Conservation (phyloP, 2,329 filamentous ascomycete species). For the Colletotrichum tofieldiae region DNA sequence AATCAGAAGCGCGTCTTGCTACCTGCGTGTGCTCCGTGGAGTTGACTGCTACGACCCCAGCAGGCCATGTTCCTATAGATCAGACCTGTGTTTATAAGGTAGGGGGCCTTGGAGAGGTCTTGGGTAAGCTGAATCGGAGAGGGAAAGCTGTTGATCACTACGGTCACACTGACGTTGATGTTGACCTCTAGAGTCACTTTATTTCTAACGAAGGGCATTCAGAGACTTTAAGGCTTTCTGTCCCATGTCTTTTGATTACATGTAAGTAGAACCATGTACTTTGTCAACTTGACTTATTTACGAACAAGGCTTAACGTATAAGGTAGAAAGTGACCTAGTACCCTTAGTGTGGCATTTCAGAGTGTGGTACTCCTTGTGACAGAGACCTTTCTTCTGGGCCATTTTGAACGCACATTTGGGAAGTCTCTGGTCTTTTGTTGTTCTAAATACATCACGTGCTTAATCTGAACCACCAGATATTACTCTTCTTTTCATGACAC, state of each 20-base stretch:
- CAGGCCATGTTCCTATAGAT: background rate
- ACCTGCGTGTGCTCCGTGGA: conserved; percentile 1
- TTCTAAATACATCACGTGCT: no score
- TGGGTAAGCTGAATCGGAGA: background rate
- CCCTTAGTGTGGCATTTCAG: background rate
- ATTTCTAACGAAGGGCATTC: background rate
- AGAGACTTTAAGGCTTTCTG: background rate
- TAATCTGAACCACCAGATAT: no score
- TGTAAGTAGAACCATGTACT: no score
- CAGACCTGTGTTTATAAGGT: background rate
- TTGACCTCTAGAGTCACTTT: no score
- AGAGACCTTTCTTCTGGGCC: no score
- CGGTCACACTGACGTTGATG: no score
- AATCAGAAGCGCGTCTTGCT: background rate
- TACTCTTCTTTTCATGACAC: background rate
- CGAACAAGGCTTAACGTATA: no score
- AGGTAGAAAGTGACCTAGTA: no score
- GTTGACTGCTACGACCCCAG: background rate
- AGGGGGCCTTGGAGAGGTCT: background rate
- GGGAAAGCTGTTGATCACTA: background rate
- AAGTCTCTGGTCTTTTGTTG: background rate
- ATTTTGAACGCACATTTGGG: background rate
- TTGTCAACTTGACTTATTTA: no score
- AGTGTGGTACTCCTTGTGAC: background rate
- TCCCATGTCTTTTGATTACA: no score